Evolutionary conservation across 2,329 filamentous ascomycete genomes (phyloP).

Genomic region (Plectosphaerella plurivora): DNA sequence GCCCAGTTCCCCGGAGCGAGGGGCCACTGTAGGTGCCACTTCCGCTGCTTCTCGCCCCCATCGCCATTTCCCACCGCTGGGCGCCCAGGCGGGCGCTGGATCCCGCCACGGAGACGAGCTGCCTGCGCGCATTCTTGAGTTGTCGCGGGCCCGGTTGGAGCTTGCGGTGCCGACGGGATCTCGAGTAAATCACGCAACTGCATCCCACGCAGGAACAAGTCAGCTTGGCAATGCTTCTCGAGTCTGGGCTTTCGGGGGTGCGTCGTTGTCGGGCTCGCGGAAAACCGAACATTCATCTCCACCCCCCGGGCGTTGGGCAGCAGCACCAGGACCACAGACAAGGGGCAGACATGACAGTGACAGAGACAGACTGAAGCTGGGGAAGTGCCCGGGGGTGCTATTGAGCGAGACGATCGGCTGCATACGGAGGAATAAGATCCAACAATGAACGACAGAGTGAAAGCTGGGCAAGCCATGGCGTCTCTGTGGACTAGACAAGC

Average conservation of each 20-base stretch:
- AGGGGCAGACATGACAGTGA: too few relatives aligned
- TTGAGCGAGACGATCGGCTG: too few relatives aligned
- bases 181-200: constrained; percentile 1
- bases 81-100: constrained; percentile 2
- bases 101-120: background rate
- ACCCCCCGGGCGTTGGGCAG: background rate
- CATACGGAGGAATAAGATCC: too few relatives aligned
- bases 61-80: background rate
- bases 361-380: too few relatives aligned
- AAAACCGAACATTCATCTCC: background rate
- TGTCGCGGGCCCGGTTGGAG: background rate
- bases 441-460: too few relatives aligned
- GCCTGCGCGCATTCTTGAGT: constrained; percentile 3
- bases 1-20: background rate
- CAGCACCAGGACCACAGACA: background rate
- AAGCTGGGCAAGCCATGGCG: too few relatives aligned
- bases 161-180: constrained; percentile 1
- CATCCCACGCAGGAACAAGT: background rate
- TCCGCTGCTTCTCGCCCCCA: background rate
- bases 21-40: background rate
- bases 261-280: background rate
- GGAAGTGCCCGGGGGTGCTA: too few relatives aligned
- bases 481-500: too few relatives aligned
- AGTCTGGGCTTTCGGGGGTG: too few relatives aligned
- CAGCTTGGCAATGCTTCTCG: background rate